These are phyloP conservation scores for Acrodontium crateriforme DNA, from an alignment of 2,329 filamentous ascomycete species.

Conservation along the genomic window DNA sequence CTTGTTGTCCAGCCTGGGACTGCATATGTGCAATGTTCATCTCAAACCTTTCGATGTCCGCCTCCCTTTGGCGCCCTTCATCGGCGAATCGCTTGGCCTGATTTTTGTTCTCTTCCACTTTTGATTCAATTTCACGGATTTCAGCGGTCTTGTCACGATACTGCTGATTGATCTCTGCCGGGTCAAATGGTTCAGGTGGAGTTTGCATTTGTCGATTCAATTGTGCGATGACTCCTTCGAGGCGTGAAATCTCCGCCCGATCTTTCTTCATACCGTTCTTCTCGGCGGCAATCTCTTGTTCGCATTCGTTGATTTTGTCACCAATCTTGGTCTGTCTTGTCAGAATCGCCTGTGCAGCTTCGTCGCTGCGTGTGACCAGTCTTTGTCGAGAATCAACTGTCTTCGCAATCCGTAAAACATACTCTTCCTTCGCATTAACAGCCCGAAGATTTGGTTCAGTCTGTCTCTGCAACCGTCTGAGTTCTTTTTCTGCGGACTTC, in stretches of 20 bases:
- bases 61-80: slow-evolving; percentile 23
- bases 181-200: slow-evolving; percentile 55
- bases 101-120: slow-evolving; percentile 29
- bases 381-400: slow-evolving; percentile 43
- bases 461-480: slow-evolving; percentile 46
- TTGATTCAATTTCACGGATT: slow-evolving; percentile 32
- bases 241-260: slow-evolving; percentile 15
- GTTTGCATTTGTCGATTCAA: slow-evolving; percentile 50
- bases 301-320: slow-evolving; percentile 18
- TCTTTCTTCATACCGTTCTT: slow-evolving; percentile 28
- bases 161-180: slow-evolving; percentile 54
- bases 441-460: slow-evolving; percentile 55
- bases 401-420: slow-evolving; percentile 43
- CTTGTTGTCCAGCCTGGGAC: slow-evolving; percentile 61
- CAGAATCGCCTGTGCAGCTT: slow-evolving; percentile 27
- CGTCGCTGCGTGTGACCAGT: slow-evolving; percentile 42
- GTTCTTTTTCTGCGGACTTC: slow-evolving; percentile 41
- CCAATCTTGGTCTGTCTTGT: slow-evolving; percentile 25
- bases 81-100: slow-evolving; percentile 19
- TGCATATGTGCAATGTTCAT: slow-evolving; percentile 46
- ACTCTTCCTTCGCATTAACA: slow-evolving; percentile 56
- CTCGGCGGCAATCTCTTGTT: slow-evolving; percentile 27
- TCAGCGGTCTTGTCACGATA: slow-evolving; percentile 45
- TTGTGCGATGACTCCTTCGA: slow-evolving; percentile 40
- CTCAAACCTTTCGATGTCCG: slow-evolving; percentile 29